Conservation (phyloP, 2,329 filamentous ascomycete genomes). For the Ophiostoma montium region DNA sequence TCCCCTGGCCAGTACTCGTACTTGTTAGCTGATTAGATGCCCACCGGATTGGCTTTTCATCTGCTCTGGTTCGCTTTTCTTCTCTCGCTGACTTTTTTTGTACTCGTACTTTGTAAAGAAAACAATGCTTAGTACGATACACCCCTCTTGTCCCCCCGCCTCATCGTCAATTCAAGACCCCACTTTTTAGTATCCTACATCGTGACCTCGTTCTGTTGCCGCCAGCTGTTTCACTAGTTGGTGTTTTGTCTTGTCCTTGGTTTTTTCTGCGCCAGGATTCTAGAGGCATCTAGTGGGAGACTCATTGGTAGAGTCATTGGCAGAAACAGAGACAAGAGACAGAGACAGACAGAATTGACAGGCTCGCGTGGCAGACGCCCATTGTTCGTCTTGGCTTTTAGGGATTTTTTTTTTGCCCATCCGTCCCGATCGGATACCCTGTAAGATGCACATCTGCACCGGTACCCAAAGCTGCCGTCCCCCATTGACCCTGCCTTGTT, state of each 20-base stretch:
- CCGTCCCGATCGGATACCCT: neutral
- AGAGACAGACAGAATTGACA: no score
- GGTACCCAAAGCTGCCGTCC: no score
- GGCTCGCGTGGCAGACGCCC: no score
- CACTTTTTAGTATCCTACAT: slow-evolving; percentile 6
- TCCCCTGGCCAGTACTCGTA: neutral
- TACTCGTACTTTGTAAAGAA: no score
- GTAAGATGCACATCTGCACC: no score
- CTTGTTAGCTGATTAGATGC: neutral
- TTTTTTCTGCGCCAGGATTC: neutral
- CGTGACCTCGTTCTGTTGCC: neutral
- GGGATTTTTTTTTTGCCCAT: neutral
- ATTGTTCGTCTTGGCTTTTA: no score
- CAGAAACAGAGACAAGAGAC: no score
- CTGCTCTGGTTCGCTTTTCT: neutral
- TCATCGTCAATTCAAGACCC: slow-evolving; percentile 10
- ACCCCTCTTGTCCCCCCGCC: slow-evolving; percentile 6
- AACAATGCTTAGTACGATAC: no score
- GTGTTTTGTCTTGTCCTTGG: neutral
- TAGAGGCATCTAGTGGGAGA: no score
- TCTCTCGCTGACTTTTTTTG: no score
- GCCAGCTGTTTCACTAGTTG: neutral
- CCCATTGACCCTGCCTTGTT: no score
- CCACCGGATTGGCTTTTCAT: neutral
- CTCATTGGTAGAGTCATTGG: no score